Evolutionary conservation across 805 yeast genomes (phyloP), one percentile per base, ranked within the genome.

Genomic region (Groenewaldozyma salmanticensis): DNA sequence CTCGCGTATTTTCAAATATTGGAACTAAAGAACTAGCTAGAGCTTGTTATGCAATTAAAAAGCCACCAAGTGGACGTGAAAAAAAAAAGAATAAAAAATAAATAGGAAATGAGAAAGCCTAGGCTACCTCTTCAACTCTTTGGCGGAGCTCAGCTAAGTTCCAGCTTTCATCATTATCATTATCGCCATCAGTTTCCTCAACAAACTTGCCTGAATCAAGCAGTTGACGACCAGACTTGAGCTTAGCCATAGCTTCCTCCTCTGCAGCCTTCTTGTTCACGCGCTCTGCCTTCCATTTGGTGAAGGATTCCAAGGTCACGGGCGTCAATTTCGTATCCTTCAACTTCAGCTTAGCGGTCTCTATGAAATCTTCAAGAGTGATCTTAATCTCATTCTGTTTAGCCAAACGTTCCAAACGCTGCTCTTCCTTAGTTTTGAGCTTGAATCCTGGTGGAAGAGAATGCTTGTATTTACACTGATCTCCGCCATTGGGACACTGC

Each of bases 371-470:
- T 64, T 92, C 99, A 55, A 92, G 70, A 1, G 97, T 85, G 55
- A 94, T 83, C 69, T 81, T 81, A 41, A 95, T 95, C 55, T 83
- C 85, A 42, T 74, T 69, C 40, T 85, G 95, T 19, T 77, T 72
- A 4, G 94, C 95, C 60, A 81, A 70, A 55, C 79, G 81, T 63
- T 92, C 98, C 56, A 85, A 66, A 57, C 87, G 74, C 71, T 84
- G 81, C 62, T 92, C 96, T 60, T 92, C 98, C 65, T 88, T 90
- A 29, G 98, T 94, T 71, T 92, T 92, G 66, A 92, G 74, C 44
- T 85, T 94, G 63, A 87, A 94, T 1, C 98, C 99, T 36, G 94
- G 88, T 32, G 99, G 99, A 57, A 92, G 71, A 5, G 96, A 82
- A 64, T 92, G 99, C 63, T 76, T 79, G 68, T 92, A 92, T 69